Evolutionary conservation across 1,284 basidiomycete species (phyloP).

Genomic region (Marasmius oreades): DNA sequence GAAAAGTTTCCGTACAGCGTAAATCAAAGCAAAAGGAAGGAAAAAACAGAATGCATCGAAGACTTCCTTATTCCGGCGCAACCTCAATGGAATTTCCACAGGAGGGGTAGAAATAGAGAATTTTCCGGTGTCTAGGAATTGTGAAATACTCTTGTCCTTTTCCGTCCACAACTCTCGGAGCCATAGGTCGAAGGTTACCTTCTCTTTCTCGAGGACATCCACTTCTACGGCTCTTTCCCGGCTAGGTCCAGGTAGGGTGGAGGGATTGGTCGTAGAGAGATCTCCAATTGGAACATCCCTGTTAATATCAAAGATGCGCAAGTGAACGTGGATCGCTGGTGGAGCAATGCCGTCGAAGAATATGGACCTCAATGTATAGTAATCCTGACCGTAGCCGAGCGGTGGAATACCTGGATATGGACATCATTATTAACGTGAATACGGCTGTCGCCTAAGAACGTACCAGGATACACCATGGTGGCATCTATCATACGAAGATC

Average conservation of each 20-base stretch:
- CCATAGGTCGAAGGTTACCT: slow-evolving; percentile 79
- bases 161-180: slow-evolving; percentile 75
- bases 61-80: slow-evolving; percentile 51
- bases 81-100: slow-evolving; percentile 56
- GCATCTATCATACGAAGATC: slow-evolving; percentile 83
- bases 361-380: slow-evolving; percentile 86
- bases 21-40: slow-evolving; percentile 52
- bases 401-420: slow-evolving; percentile 56
- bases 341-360: slow-evolving; percentile 84
- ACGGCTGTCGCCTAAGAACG: slow-evolving; percentile 13
- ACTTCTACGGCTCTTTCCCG: slow-evolving; percentile 38
- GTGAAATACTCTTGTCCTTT: slow-evolving; percentile 77
- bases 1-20: slow-evolving; percentile 44
- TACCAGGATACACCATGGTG: slow-evolving; percentile 88
- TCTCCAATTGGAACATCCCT: slow-evolving; percentile 66
- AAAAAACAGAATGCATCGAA: slow-evolving; percentile 70
- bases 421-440: slow-evolving; percentile 9
- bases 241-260: slow-evolving; percentile 23
- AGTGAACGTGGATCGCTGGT: slow-evolving; percentile 83
- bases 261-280: slow-evolving; percentile 35
- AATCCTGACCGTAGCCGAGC: slow-evolving; percentile 74
- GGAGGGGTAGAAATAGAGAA: slow-evolving; percentile 28
- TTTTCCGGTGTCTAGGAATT: slow-evolving; percentile 51
- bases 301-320: slow-evolving; percentile 71
- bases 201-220: slow-evolving; percentile 69